phyloP scores from a whole-genome alignment of 768 basidiomycete species.

The Chalciporus sphaerocephalus region DNA sequence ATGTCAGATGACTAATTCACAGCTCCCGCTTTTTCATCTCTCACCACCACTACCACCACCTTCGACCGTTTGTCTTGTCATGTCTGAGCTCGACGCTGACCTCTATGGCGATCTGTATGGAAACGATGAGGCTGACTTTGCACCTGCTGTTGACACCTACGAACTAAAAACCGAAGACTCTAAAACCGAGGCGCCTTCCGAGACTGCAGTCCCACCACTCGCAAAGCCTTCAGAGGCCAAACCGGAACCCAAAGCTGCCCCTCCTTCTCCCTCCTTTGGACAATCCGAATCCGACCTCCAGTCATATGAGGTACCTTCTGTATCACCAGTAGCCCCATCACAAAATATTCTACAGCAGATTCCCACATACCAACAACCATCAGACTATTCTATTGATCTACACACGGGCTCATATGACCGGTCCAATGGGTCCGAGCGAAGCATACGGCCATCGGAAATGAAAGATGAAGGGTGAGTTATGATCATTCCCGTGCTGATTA shows the following conservation, averaged over 20 bases:
- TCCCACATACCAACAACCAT: conserved; percentile 71
- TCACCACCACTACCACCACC: conserved; percentile 35
- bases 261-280: conserved; percentile 8
- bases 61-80: conserved; percentile 24
- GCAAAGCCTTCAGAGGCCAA: conserved; percentile 18
- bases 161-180: conserved; percentile 30
- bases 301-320: conserved; percentile 10
- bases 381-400: conserved; percentile 44
- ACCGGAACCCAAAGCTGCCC: conserved; percentile 14
- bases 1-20: conserved; percentile 25
- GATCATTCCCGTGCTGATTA: conserved; percentile 7
- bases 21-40: conserved; percentile 24
- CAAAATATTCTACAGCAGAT: conserved; percentile 60
- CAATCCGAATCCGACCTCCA: conserved; percentile 13
- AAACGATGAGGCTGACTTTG: conserved; percentile 56
- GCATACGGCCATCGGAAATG: conserved; percentile 83
- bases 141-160: conserved; percentile 40
- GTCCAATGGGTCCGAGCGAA: conserved; percentile 51
- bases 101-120: conserved; percentile 83
- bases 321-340: conserved; percentile 32
- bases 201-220: conserved; percentile 18
- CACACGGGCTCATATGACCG: conserved; percentile 40
- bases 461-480: conserved; percentile 95
- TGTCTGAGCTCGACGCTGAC: conserved; percentile 86
- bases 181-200: conserved; percentile 25